Percentiles rank a stretch among this genome's conserved stretches.
phyloP scores from a whole-genome alignment of 2,329 filamentous ascomycete genomes.

The Trichoderma harzianum region DNA sequence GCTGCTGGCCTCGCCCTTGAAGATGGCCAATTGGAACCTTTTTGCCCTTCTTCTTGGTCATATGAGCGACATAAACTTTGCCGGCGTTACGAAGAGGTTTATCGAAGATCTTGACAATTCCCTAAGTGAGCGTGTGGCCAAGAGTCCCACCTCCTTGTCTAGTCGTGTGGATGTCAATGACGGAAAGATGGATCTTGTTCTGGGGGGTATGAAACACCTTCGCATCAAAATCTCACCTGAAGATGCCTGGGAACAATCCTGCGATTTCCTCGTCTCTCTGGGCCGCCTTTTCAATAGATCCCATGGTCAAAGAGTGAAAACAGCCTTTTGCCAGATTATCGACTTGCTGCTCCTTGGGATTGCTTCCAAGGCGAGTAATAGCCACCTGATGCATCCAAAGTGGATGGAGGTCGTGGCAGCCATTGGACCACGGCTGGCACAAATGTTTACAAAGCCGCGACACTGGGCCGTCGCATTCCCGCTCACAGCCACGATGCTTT shows the following conservation, averaged over 20 bases:
- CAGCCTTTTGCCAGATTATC: conserved; percentile 89
- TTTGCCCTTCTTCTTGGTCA: conserved; percentile 91
- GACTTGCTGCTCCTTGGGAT: conserved; percentile 84
- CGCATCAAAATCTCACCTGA: conserved; percentile 71
- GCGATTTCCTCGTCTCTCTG: conserved; percentile 80
- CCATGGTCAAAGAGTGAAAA: conserved; percentile 86
- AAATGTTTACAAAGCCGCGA: conserved; percentile 86
- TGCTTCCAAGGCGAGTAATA: conserved; percentile 71
- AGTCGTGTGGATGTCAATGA: conserved; percentile 63
- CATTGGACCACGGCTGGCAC: conserved; percentile 72
- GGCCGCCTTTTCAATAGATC: conserved; percentile 79
- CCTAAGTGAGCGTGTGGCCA: conserved; percentile 70
- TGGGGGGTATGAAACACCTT: conserved; percentile 88
- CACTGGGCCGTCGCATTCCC: conserved; percentile 91
- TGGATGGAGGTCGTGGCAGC: conserved; percentile 84
- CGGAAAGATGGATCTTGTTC: conserved; percentile 77
- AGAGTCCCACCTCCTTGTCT: conserved; percentile 55
- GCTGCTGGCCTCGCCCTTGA: conserved; percentile 71
- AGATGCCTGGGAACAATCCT: conserved; percentile 78
- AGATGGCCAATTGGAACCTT: conserved; percentile 92
- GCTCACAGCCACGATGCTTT: conserved; percentile 80
- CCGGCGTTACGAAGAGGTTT: conserved; percentile 78
- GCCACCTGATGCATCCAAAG: conserved; percentile 73
- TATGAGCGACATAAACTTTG: conserved; percentile 91
- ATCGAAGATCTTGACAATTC: conserved; percentile 74